Evolutionary conservation across 495 filamentous ascomycete genomes (phyloP), one percentile per base, ranked within the genome.

Genomic region (Talaromyces liani): DNA sequence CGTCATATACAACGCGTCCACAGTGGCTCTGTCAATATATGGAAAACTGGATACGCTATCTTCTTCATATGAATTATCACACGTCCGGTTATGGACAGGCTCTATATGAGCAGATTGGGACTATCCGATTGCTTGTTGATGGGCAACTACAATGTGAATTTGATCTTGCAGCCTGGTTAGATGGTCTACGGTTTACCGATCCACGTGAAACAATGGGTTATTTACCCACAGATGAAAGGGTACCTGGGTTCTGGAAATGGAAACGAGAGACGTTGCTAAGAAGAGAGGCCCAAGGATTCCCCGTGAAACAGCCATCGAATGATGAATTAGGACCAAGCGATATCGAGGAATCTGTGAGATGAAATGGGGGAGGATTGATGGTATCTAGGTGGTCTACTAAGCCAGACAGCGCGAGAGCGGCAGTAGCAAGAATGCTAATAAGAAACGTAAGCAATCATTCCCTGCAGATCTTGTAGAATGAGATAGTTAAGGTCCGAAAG

Each of bases 41-140:
- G 10, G 4, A 29, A 14, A 16, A 2, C 8, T 56, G 55, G 55
- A 64, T 64, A n/a, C 1, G n/a, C 31, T 0, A 16, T n/a, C 14
- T 58, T 59, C 53, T 63, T 58, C 16, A 6, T 27, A 62, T 57
- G 57, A 62, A 8, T 20, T 63, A 67, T 31, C 29, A 64, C 18
- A 29, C 16, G 41, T 34, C 34, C 1, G 12, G 0, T 10, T 66
- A 61, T 27, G 63, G 62, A 47, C 41, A 61, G 33, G 25, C 64
- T 6, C 53, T 69, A 4, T 69, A 69, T 59, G 67, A 65, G 27
- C 65, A 20, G 3, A 65, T 67, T 55, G 65, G 67, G 14, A 63
- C 45, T 0, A 65, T 67, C 25, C 41, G 25, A 12, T 63, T 69
- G 14, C 47, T 65, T 16, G 59, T 33, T 20, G 55, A 64, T 34